Evolutionary conservation across 2,329 filamentous ascomycete genomes (phyloP).

Genomic region (Rhinocladiella mackenziei): DNA sequence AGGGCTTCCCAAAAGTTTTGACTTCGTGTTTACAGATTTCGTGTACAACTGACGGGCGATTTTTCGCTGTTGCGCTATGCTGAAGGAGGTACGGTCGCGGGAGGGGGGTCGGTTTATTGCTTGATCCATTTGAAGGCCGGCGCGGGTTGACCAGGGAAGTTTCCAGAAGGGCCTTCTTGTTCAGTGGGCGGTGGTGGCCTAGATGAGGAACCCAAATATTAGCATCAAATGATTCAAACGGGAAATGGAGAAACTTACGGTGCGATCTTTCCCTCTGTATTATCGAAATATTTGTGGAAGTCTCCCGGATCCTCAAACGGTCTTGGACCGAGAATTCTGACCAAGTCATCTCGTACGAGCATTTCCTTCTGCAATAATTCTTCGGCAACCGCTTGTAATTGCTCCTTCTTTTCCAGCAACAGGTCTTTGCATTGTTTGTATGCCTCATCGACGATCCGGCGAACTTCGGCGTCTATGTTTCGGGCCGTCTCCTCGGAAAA

Average conservation of each 20-base stretch:
- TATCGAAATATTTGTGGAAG: constrained; percentile 88
- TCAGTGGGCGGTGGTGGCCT: constrained; percentile 29
- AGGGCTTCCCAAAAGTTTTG: not conserved
- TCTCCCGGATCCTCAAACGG: constrained; percentile 82
- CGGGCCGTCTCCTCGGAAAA: constrained; percentile 93
- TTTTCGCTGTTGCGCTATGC: too few relatives aligned
- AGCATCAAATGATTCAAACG: not conserved
- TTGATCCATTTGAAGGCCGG: constrained; percentile 28
- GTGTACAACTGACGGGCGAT: not conserved
- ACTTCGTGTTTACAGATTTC: not conserved
- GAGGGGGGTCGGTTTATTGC: not conserved
- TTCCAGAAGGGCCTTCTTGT: constrained; percentile 20
- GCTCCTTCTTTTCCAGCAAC: constrained; percentile 76
- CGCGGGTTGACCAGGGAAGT: constrained; percentile 25
- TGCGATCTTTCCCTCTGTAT: constrained; percentile 50
- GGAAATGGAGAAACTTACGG: constrained; percentile 37
- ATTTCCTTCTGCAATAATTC: constrained; percentile 91
- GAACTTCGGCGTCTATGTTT: constrained; percentile 86
- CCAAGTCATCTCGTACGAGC: constrained; percentile 74
- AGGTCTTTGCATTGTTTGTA: constrained; percentile 87
- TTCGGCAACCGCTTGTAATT: constrained; percentile 86
- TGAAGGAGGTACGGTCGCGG: not conserved
- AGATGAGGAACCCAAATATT: not conserved
- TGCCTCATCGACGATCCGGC: constrained; percentile 84
- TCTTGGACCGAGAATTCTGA: constrained; percentile 76